Conservation (phyloP, 345 rosid species). For the Citrus hindsii region DNA sequence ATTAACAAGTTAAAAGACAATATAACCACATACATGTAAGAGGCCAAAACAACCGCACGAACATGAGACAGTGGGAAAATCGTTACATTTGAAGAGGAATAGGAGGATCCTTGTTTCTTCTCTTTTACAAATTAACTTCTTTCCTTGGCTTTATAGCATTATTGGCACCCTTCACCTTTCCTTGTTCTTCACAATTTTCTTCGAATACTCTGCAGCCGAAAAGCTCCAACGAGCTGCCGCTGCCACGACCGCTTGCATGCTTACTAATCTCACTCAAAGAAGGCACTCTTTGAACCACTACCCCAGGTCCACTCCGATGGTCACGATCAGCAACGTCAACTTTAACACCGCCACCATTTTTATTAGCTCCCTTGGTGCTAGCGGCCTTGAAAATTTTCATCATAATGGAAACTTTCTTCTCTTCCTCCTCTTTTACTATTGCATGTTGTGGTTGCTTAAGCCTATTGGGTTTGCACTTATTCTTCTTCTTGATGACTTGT, state of each 20-base stretch:
- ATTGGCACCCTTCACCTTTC: neutral
- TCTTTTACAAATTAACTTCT: slow-evolving; percentile 21
- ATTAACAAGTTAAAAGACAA: too few relatives aligned
- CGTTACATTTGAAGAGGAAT: slow-evolving; percentile 11
- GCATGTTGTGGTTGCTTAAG: neutral
- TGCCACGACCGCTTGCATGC: slow-evolving; percentile 27
- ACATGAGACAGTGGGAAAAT: neutral
- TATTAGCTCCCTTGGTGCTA: too few relatives aligned
- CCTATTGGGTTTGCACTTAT: neutral
- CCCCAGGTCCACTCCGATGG: neutral
- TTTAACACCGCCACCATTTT: neutral
- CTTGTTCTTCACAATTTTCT: slow-evolving; percentile 1
- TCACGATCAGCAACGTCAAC: neutral
- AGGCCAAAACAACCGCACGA: too few relatives aligned
- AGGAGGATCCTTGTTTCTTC: slow-evolving; percentile 21
- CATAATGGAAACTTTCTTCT: neutral
- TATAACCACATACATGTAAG: too few relatives aligned
- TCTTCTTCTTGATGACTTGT: slow-evolving; percentile 26
- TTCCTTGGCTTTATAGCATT: slow-evolving; percentile 15
- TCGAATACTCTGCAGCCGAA: slow-evolving; percentile 26
- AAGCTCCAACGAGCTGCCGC: slow-evolving; percentile 15
- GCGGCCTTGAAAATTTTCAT: neutral
- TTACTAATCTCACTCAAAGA: slow-evolving; percentile 17
- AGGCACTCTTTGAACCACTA: neutral
- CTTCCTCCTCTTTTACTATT: neutral